Evolutionary conservation across 208 protist genomes (phyloP), one percentile per base, ranked within the genome.

Genomic region (Trypanosoma conorhini): DNA sequence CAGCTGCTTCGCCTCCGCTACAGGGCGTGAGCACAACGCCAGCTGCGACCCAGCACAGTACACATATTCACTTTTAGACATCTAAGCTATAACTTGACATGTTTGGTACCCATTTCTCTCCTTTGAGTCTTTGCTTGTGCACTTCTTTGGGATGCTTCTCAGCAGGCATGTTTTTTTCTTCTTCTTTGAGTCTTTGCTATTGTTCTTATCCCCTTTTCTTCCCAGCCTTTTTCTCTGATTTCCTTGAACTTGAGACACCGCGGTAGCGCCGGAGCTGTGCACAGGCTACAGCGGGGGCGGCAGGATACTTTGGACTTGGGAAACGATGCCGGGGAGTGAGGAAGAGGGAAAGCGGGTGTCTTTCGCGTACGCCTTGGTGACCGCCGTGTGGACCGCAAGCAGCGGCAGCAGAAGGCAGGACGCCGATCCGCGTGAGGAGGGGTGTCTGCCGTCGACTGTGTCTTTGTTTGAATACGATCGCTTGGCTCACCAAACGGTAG

Each of bases 291-390:
- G 40, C 28, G 1, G 30, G 26, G 22, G 38, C 30, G 30, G 26
- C 8, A 50, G 38, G 31, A 28, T 40, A 46, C 24, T 28, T 48
- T 3, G n/a, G 0, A 5, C 22, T 24, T 26, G 17, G 50, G 50
- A 5, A 24, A 24, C 12, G 22, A 56, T 66, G 44, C 35, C 35
- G 3, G 22, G 3, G 26, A 24, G 9, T 42, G 17, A 67, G 19
- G 10, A 17, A 67, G 5, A 22, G 22, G 62, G 56, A 10, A 74
- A 62, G 46, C 50, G 40, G 15, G 69, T 74, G 1, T 74, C 69
- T 1, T 74, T 74, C 22, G 59, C 69, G 5, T 67, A 44, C 42
- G n/a, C 15, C 10, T 62, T 74, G 5, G 69, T 74, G 38, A 67
- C 59, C 31, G 69, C 60, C 8, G 30, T 51, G 28, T 74, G 69